A percentile compares a stretch with the other conserved stretches of the same genome.
These are phyloP conservation scores for Primulina eburnea DNA, from an alignment of 257 asterid genomes.

Conservation along the genomic window DNA sequence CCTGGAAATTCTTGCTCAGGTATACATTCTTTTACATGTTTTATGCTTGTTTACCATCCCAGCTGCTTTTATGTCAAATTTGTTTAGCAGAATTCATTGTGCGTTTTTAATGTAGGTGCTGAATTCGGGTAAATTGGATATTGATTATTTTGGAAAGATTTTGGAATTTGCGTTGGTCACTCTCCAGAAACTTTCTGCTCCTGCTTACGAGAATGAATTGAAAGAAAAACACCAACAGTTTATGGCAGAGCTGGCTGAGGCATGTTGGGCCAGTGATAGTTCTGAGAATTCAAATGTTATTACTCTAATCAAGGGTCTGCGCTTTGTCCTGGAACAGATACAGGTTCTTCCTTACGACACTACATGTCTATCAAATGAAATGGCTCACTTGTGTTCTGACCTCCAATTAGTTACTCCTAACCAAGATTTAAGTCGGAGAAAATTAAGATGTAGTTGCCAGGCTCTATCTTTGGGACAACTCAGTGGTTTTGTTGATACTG, in stretches of 20 bases:
- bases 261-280: slow-evolving; percentile 33
- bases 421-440: too few relatives aligned
- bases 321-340: slow-evolving; percentile 75
- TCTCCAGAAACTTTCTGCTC: slow-evolving; percentile 78
- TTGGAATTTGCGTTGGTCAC: slow-evolving; percentile 63
- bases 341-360: slow-evolving; percentile 49
- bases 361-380: neutral
- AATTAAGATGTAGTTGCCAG: neutral
- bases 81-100: slow-evolving; percentile 6
- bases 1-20: slow-evolving; percentile 79
- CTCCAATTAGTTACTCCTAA: too few relatives aligned
- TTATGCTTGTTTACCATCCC: slow-evolving; percentile 1
- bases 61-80: neutral
- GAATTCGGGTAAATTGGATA: slow-evolving; percentile 59
- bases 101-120: slow-evolving; percentile 43
- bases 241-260: slow-evolving; percentile 56
- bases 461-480: neutral
- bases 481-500: neutral
- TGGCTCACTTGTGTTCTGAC: too few relatives aligned
- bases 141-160: slow-evolving; percentile 66
- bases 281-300: slow-evolving; percentile 40
- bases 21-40: slow-evolving; percentile 20
- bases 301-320: slow-evolving; percentile 76
- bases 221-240: slow-evolving; percentile 51
- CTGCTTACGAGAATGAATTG: slow-evolving; percentile 68